phyloP scores from a whole-genome alignment of 805 yeast genomes.

The Candida krabiensis region DNA sequence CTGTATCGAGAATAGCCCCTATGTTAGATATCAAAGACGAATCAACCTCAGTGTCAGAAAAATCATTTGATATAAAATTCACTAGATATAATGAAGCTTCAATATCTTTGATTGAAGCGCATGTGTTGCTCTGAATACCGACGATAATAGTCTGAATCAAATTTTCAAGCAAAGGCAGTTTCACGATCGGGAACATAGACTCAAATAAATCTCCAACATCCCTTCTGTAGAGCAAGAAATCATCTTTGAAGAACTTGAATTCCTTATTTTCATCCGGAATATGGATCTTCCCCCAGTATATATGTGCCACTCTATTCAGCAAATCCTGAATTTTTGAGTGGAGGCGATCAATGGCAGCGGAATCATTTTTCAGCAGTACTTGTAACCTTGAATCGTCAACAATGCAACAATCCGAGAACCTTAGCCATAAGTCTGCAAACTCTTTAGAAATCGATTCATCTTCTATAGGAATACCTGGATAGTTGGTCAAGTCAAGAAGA shows the following conservation, averaged over 20 bases:
- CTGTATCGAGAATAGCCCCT: constrained; percentile 29
- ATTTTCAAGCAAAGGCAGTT: constrained; percentile 46
- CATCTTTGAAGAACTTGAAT: constrained; percentile 42
- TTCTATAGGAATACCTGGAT: constrained; percentile 54
- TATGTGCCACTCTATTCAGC: constrained; percentile 52
- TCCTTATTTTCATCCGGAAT: constrained; percentile 37
- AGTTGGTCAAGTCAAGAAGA: constrained; percentile 52
- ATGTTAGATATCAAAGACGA: constrained; percentile 22
- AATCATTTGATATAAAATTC: constrained; percentile 54
- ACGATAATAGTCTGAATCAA: constrained; percentile 38
- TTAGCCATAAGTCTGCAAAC: constrained; percentile 69
- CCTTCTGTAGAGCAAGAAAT: constrained; percentile 65
- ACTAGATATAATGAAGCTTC: constrained; percentile 66
- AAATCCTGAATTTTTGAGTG: constrained; percentile 36
- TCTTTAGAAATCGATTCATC: constrained; percentile 59
- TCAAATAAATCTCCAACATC: constrained; percentile 81
- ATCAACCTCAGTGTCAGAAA: constrained; percentile 36
- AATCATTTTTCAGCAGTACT: constrained; percentile 35
- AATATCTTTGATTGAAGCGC: constrained; percentile 36
- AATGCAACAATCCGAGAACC: constrained; percentile 55
- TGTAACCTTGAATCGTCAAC: constrained; percentile 46
- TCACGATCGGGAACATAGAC: constrained; percentile 64
- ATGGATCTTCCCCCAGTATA: constrained; percentile 71
- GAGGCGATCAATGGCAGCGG: constrained; percentile 26
- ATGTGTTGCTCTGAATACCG: constrained; percentile 19